Evolutionary conservation across 768 basidiomycete species (phyloP), one percentile per base, ranked within the genome.

Genomic region (Suillus lakei): DNA sequence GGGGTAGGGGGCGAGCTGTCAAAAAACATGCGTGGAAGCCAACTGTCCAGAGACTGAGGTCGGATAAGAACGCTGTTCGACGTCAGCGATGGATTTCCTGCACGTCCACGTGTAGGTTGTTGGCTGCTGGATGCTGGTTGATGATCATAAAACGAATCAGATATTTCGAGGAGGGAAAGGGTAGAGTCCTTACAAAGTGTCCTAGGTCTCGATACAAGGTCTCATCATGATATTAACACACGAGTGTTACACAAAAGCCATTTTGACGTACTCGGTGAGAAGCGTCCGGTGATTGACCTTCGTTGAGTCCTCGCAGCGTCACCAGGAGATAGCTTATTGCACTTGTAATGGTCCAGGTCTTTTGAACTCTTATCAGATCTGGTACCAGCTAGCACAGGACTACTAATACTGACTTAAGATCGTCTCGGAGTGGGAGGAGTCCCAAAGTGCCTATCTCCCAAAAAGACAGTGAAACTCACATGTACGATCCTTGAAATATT

Each of bases 371-470:
- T 3, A 58, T 58, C 16, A 39, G 56, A 58, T 39, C 23, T 16
- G 36, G 36, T 38, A 38, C 26, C 16, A 26, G 18, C 16, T 26
- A n/a, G n/a, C n/a, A 10, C 21, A 26, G 26, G 9, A 18, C 16
- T n/a, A 18, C 9, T 28, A 54, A 21, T 21, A 6, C 65, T 39
- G 8, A 73, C 75, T 75, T n/a, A 76, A 67, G 15, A 76, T 73
- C 1, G 74, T 75, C 7, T 70, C 64, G 6, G 75, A 76, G 28
- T 76, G 75, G 30, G 75, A 76, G 3, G 76, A 70, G 50, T 76
- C 75, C 65, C 68, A 73, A 16, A 77, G 44, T 43, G 74, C 74
- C 74, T 76, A 60, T 13, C 26, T 12, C 23, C 13, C 13, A 12
- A 39, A 58, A 54, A 26, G 34, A 68, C 43, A 53, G 60, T 38